phyloP scores from a whole-genome alignment of 257 asterid genomes.

The Gentiana dahurica region DNA sequence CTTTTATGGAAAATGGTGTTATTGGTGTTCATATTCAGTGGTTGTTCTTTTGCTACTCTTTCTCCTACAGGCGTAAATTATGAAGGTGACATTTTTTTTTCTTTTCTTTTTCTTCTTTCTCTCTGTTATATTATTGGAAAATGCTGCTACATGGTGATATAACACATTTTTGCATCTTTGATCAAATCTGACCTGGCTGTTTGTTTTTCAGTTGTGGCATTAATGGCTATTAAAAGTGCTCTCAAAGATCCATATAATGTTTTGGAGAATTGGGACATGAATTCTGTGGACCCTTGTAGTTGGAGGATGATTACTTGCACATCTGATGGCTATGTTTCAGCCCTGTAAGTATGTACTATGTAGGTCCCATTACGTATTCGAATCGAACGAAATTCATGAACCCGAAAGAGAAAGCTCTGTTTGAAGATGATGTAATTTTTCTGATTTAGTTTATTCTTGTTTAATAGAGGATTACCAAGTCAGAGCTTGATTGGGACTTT shows the following conservation, averaged over 20 bases:
- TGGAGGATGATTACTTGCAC: constrained; percentile 96
- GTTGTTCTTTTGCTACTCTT: constrained; percentile 59
- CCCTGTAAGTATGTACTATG: constrained; percentile 46
- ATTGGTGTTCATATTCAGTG: constrained; percentile 37
- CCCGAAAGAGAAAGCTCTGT: background rate
- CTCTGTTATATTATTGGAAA: no score
- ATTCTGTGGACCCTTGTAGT: constrained; percentile 97
- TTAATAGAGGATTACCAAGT: constrained; percentile 70
- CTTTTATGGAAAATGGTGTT: constrained; percentile 31
- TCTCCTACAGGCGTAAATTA: constrained; percentile 94
- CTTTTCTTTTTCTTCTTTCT: constrained; percentile 1
- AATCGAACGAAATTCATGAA: background rate
- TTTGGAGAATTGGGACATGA: constrained; percentile 85
- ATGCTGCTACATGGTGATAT: no score
- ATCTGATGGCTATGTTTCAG: constrained; percentile 73
- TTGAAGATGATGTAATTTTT: background rate
- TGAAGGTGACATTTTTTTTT: constrained; percentile 48
- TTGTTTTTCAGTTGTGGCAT: constrained; percentile 63
- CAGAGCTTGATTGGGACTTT: constrained; percentile 72
- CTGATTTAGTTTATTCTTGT: constrained; percentile 10
- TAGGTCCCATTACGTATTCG: background rate
- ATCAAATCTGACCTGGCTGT: no score
- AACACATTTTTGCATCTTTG: no score
- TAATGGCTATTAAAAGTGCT: constrained; percentile 61
- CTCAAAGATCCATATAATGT: constrained; percentile 78